Percentiles rank a stretch among this genome's conserved stretches.
Evolutionary conservation across 1,139 yeast genomes (phyloP).

Genomic region (Kurtzmaniella quercitrusa): DNA sequence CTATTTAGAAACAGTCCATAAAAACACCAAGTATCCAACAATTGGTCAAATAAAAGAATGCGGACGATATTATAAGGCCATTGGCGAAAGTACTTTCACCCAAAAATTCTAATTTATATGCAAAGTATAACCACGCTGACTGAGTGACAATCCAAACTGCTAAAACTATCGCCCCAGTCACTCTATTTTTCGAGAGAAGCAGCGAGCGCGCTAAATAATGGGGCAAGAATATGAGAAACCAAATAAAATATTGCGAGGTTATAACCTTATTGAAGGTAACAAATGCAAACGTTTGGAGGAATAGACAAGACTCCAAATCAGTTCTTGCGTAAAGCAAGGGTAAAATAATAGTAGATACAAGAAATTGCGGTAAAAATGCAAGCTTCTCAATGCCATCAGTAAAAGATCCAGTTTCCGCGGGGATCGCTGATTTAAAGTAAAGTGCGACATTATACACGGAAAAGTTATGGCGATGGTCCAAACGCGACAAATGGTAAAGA

Average conservation of each 20-base stretch:
- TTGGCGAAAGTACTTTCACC: slow-evolving; percentile 67
- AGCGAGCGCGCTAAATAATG: slow-evolving; percentile 52
- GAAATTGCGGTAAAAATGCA: slow-evolving; percentile 83
- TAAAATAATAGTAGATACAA: slow-evolving; percentile 52
- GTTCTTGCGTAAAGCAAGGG: slow-evolving; percentile 56
- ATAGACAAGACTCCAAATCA: slow-evolving; percentile 61
- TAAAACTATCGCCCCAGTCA: slow-evolving; percentile 37
- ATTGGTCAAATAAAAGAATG: slow-evolving; percentile 66
- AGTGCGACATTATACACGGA: slow-evolving; percentile 78
- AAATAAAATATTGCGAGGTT: slow-evolving; percentile 89
- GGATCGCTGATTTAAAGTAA: slow-evolving; percentile 56
- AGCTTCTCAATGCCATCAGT: slow-evolving; percentile 31
- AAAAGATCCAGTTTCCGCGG: slow-evolving; percentile 3
- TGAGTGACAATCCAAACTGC: slow-evolving; percentile 68
- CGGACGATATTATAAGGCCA: slow-evolving; percentile 55
- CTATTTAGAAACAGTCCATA: slow-evolving; percentile 22
- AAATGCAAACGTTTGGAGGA: slow-evolving; percentile 87
- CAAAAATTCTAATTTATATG: slow-evolving; percentile 75
- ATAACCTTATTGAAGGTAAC: slow-evolving; percentile 92
- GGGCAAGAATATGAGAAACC: slow-evolving; percentile 87
- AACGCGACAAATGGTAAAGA: slow-evolving; percentile 73
- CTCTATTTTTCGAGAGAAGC: slow-evolving; percentile 21
- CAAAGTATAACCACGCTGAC: slow-evolving; percentile 73
- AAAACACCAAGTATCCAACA: slow-evolving; percentile 60
- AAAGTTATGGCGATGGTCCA: slow-evolving; percentile 94